Conservation (phyloP, 2,329 filamentous ascomycete species). For the Sporothrix euskadiensis region DNA sequence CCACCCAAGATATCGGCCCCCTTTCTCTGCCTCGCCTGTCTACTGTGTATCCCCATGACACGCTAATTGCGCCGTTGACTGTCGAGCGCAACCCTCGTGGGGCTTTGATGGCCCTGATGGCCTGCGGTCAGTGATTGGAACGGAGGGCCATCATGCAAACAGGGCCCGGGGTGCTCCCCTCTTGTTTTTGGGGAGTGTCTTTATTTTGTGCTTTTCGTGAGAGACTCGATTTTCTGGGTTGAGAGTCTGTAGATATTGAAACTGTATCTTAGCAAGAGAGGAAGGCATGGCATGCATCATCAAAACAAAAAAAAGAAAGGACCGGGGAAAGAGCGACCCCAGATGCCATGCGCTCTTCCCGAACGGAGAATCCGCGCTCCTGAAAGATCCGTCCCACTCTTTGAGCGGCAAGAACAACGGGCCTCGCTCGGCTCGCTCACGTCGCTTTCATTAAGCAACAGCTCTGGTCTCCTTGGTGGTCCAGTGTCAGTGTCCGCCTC, state of each 20-base stretch:
- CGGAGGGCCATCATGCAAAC: not conserved
- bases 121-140: conserved; percentile 1
- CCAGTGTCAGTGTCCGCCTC: not conserved
- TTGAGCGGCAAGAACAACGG: conserved; percentile 3
- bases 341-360: not conserved
- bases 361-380: not conserved
- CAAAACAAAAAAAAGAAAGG: not conserved
- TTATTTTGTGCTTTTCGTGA: not conserved
- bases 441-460: not conserved
- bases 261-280: not conserved
- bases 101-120: not conserved
- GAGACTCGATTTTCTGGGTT: not conserved
- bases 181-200: not conserved
- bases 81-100: conserved; percentile 7
- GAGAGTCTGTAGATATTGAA: not conserved
- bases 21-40: not conserved
- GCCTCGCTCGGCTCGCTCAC: not conserved
- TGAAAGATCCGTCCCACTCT: not conserved
- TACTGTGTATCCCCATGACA: not conserved
- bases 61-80: not conserved
- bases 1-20: too few relatives aligned
- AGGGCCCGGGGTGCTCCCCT: not conserved
- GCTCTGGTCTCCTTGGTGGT: not conserved
- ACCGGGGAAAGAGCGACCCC: not conserved
- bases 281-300: not conserved